These are phyloP conservation scores for Tricholoma furcatifolium DNA, from an alignment of 768 basidiomycete species.

Conservation along the genomic window DNA sequence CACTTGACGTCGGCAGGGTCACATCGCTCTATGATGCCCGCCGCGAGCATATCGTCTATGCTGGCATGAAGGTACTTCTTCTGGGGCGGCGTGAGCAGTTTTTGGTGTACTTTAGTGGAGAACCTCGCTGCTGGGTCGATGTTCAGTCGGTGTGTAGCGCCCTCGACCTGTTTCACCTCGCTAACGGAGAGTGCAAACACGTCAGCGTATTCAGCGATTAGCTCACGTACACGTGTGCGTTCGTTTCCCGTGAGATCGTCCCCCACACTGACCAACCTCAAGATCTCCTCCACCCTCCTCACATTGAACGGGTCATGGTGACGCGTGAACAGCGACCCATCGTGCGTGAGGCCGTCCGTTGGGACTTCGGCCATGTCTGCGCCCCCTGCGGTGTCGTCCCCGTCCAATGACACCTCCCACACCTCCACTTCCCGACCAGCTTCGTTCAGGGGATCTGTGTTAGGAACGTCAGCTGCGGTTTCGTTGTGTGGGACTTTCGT, in stretches of 20 bases:
- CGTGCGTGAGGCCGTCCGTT: neutral
- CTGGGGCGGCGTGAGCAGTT: constrained; percentile 30
- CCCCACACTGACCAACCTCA: constrained; percentile 24
- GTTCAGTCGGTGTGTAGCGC: constrained; percentile 30
- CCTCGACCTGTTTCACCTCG: constrained; percentile 33
- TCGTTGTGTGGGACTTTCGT: no score
- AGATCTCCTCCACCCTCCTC: constrained; percentile 18
- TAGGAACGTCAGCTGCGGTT: no score
- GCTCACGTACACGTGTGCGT: constrained; percentile 11
- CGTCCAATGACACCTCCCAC: neutral
- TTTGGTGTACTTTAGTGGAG: constrained; percentile 29
- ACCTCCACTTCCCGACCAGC: no score
- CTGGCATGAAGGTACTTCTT: constrained; percentile 25
- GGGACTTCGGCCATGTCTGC: no score
- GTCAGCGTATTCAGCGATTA: constrained; percentile 34
- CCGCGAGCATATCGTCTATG: constrained; percentile 31
- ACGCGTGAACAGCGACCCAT: constrained; percentile 18
- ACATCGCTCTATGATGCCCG: constrained; percentile 31
- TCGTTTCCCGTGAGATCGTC: constrained; percentile 27
- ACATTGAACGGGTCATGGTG: constrained; percentile 23
- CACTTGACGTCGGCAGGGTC: constrained; percentile 32
- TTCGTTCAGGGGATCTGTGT: no score
- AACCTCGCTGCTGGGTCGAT: constrained; percentile 28
- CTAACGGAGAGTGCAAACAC: constrained; percentile 36
- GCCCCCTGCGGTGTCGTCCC: neutral